A percentile compares a stretch with the other conserved stretches of the same genome.
phyloP scores from a whole-genome alignment of 75 land plant species.

The Selaginella tamariscina region DNA sequence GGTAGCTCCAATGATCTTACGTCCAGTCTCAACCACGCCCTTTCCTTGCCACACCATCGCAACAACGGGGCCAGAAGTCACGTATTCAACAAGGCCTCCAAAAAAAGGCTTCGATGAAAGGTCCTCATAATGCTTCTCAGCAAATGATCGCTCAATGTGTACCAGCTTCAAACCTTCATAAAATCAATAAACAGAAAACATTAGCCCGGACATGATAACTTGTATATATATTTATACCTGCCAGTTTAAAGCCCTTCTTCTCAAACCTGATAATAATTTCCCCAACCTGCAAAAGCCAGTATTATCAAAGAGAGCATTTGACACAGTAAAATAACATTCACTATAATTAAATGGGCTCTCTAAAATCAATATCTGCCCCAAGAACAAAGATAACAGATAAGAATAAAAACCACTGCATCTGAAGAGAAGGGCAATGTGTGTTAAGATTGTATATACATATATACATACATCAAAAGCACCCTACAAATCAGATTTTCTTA shows the following conservation, averaged over 20 bases:
- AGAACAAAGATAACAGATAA: slow-evolving; percentile 8
- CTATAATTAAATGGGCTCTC: not conserved
- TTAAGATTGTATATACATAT: slow-evolving; percentile 7
- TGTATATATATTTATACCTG: slow-evolving; percentile 15
- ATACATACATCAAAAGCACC: not conserved
- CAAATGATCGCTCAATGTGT: not conserved
- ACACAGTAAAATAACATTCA: not conserved
- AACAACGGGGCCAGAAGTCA: not conserved
- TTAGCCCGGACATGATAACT: not conserved
- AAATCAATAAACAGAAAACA: not conserved
- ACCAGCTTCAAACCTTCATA: not conserved
- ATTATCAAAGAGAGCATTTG: not conserved
- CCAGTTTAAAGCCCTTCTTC: slow-evolving; percentile 10
- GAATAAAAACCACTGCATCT: not conserved
- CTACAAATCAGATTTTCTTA: not conserved
- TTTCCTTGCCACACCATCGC: slow-evolving; percentile 61
- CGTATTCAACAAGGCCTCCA: not conserved
- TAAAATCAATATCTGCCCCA: not conserved
- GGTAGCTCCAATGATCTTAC: slow-evolving; percentile 83
- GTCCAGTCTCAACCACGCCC: slow-evolving; percentile 65
- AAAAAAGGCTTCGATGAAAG: not conserved
- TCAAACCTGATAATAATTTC: slow-evolving; percentile 9
- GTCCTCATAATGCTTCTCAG: not conserved
- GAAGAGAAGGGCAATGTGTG: not conserved
- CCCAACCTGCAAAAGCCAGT: not conserved